Percentiles rank a stretch among this genome's conserved stretches.
These are phyloP conservation scores for Xanthoparmelia taractica DNA, from an alignment of 495 filamentous ascomycete species.

Conservation along the genomic window DNA sequence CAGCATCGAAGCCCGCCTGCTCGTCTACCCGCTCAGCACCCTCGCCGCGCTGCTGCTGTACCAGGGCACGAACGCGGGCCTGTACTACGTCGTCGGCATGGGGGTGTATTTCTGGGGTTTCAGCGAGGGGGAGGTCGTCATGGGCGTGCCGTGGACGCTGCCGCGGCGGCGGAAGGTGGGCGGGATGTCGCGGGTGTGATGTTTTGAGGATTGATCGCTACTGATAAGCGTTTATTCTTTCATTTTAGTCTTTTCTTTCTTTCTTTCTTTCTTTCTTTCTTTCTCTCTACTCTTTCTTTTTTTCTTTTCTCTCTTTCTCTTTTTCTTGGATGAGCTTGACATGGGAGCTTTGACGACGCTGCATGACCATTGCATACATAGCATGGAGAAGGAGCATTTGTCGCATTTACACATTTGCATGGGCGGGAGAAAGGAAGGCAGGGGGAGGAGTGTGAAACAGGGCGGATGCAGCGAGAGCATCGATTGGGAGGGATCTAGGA, in stretches of 20 bases:
- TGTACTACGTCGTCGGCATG: conserved; percentile 88
- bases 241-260: not conserved
- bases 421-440: not conserved
- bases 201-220: no score
- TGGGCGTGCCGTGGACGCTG: conserved; percentile 51
- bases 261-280: no score
- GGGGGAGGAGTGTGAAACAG: not conserved
- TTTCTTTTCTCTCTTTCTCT: not conserved
- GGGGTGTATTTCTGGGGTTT: conserved; percentile 94
- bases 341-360: not conserved
- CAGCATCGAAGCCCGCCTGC: conserved; percentile 76
- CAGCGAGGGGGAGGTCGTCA: conserved; percentile 88
- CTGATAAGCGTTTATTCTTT: no score
- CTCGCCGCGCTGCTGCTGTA: conserved; percentile 73
- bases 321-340: not conserved
- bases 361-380: conserved; percentile 4
- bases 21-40: conserved; percentile 74
- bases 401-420: conserved; percentile 3
- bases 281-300: no score
- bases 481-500: not conserved
- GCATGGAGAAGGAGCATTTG: not conserved
- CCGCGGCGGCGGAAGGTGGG: conserved; percentile 35
- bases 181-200: conserved; percentile 12
- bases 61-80: conserved; percentile 81
- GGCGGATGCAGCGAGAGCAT: not conserved